A percentile compares a stretch with the other conserved stretches of the same genome.
phyloP scores from a whole-genome alignment of 371 early-diverging fungal genomes.

The Actinomortierella wolfii region DNA sequence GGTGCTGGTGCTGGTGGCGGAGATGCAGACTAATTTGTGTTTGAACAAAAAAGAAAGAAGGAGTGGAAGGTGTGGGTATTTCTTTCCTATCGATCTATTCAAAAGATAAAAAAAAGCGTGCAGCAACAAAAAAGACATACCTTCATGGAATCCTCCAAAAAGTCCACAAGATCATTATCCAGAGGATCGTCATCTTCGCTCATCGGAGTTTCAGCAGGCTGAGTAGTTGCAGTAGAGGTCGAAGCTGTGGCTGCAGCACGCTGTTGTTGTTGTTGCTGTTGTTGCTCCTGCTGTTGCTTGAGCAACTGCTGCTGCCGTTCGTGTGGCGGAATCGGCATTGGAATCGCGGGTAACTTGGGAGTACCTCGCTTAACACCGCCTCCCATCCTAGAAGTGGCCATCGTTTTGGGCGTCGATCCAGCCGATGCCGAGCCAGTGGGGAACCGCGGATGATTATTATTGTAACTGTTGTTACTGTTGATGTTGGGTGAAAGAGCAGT shows the following conservation, averaged over 20 bases:
- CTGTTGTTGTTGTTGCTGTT: constrained; percentile 27
- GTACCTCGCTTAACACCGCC: neutral
- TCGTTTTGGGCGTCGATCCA: constrained; percentile 32
- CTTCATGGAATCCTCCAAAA: constrained; percentile 30
- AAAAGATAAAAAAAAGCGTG: neutral
- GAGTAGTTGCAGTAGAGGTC: neutral
- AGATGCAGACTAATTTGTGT: constrained; percentile 6
- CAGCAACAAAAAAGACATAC: constrained; percentile 9
- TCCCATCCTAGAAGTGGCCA: too few species aligned
- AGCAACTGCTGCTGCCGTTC: constrained; percentile 22
- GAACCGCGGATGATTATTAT: constrained; percentile 5
- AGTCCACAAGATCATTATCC: constrained; percentile 37
- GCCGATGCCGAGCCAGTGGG: constrained; percentile 7
- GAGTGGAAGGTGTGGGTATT: neutral
- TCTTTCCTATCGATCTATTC: neutral
- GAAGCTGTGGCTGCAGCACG: neutral
- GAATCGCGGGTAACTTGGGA: constrained; percentile 4
- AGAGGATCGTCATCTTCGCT: constrained; percentile 33
- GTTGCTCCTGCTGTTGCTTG: constrained; percentile 12
- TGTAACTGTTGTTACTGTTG: constrained; percentile 11
- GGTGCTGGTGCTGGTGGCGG: neutral
- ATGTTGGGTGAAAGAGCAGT: constrained; percentile 16
- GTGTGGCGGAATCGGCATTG: constrained; percentile 21
- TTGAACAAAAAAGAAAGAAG: neutral
- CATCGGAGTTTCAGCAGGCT: constrained; percentile 8